phyloP scores from a whole-genome alignment of 257 asterid species.

The Catharanthus roseus region DNA sequence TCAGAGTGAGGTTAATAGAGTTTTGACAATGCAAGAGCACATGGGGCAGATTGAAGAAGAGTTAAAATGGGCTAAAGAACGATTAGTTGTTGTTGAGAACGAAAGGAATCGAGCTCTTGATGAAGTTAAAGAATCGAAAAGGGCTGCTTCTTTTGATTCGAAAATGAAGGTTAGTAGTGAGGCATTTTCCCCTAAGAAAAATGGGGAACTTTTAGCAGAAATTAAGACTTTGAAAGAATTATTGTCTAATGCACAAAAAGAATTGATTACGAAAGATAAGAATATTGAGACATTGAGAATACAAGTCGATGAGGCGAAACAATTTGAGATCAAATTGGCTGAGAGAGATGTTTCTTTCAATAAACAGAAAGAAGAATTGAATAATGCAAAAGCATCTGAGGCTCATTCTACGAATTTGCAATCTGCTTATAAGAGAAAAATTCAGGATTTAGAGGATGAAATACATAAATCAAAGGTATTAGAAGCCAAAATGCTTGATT shows the following conservation, averaged over 20 bases:
- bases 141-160: constrained; percentile 26
- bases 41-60: constrained; percentile 52
- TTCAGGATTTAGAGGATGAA: constrained; percentile 52
- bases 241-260: constrained; percentile 33
- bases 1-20: constrained; percentile 30
- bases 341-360: constrained; percentile 34
- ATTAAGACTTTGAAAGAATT: constrained; percentile 35
- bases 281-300: constrained; percentile 38
- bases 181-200: constrained; percentile 21
- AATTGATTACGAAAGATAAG: constrained; percentile 34
- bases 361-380: constrained; percentile 36
- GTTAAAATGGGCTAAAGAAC: constrained; percentile 37
- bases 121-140: constrained; percentile 36
- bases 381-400: constrained; percentile 27
- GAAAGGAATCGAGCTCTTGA: constrained; percentile 39
- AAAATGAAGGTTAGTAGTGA: constrained; percentile 21
- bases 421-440: constrained; percentile 25
- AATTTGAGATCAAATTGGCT: constrained; percentile 28
- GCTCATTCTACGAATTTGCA: constrained; percentile 10
- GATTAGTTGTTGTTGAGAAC: constrained; percentile 19
- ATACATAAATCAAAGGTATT: constrained; percentile 25
- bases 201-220: constrained; percentile 31
- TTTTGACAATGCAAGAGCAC: constrained; percentile 38
- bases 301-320: constrained; percentile 30
- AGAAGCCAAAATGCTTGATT: constrained; percentile 36